Evolutionary conservation across 768 basidiomycete species (phyloP), one percentile per base, ranked within the genome.

Genomic region (Psilocybe cubensis): DNA sequence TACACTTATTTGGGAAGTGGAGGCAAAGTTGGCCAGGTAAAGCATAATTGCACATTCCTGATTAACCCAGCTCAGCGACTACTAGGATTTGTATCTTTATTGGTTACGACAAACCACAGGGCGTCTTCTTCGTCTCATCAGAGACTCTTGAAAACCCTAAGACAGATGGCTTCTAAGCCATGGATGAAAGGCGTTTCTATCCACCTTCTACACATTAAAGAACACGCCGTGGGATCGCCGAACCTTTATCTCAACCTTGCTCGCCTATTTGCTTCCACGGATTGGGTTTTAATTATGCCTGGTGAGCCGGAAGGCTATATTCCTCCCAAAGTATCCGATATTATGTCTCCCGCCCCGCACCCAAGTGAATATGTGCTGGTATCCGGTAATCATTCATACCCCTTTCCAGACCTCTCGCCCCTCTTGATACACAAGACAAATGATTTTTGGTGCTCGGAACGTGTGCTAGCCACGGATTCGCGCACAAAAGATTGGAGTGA

Each of bases 181-280:
- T 58, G 58, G 0, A 59, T 73, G 9, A 41, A 63, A 20, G 63
- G 68, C 38, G 64, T 80, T 7, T 80, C 75, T 11, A 61, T 81
- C 11, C 85, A 88, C 63, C 56, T 87, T 20, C 59, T 88, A 10
- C 76, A 79, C 62, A 64, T 79, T 29, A 61, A 67, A n/a, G 67
- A 74, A 18, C 49, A 67, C n/a, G 66, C 68, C 2, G 69, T 79
- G 10, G 67, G 58, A n/a, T 70, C 70, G 7, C 77, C 82, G 12
- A 88, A 87, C 58, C 65, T 73, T 17, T 84, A 82, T 62, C 74
- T 89, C 21, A 89, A 89, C 65, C 66, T 89, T 28, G 87, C 86
- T 1, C 76, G 86, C n/a, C 69, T 87, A 47, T 82, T 87, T 64
- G 76, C 86, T 7, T 72, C 61, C 9, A 84, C 84, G 8, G 65